Evolutionary conservation across 2,329 filamentous ascomycete genomes (phyloP), one percentile per base, ranked within the genome.

Genomic region (Hypoxylon sp.): DNA sequence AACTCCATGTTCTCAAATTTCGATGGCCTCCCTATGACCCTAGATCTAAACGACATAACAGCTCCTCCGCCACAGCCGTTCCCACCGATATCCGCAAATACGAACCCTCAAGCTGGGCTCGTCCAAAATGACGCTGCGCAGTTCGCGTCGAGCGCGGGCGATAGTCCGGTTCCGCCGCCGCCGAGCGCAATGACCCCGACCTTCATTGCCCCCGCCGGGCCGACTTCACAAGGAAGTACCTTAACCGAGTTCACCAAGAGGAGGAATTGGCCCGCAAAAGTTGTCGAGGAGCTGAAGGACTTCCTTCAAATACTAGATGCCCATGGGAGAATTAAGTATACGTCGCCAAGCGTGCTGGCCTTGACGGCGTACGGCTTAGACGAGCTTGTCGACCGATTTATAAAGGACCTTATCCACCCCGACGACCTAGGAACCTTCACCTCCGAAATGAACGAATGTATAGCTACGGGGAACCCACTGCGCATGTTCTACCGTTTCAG

Each of bases 271-370:
- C 91, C 92, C 15, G 91, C 94, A 75, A 90, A 92, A 68, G 90
- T 97, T 11, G 87, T 97, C 22, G 92, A 96, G 77, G 94, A 97
- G 81, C 82, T 98, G 70, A 91, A 90, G 74, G 94, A 97, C 77
- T 87, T 97, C 70, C 79, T 97, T 57, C 89, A 97, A 74, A 93
- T 98, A 62, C 85, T 98, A 53, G 93, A 93, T 48, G 87, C 92
- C 22, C 89, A 95, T 71, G 93, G 93, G 37, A 88, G 91, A 68
- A 90, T 98, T 71, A 86, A 91, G 62, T 97, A 95, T 74, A 88
- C 91, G n/a, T 97, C 93, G 34, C 91, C 92, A 0, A 95, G 91
- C 60, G 87, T 91, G 70, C 87, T 88, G 66, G 74, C 79, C 3
- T 82, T 97, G 39, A 94, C 92, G 1, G 94, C 94, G 49, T 94